Base-by-base conservation (phyloP, 2,329 filamentous ascomycete genomes). In the Exserohilum rostratum region DNA sequence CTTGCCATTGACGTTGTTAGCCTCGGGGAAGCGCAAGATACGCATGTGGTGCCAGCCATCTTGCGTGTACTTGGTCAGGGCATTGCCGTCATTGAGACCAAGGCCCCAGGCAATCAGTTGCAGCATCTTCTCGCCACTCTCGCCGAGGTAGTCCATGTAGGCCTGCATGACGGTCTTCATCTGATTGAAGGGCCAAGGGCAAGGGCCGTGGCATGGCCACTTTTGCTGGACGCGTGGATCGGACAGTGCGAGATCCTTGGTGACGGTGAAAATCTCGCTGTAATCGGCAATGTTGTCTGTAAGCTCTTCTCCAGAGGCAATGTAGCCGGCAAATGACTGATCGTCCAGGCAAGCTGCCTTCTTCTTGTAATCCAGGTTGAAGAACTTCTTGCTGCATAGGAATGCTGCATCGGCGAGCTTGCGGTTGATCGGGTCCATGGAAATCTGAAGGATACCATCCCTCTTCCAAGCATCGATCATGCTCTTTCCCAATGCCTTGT, bases 1-100 rank as follows among this genome's bases (percentile, higher is more conserved):
- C 50, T 82, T 82, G 13, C 79, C 80, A 35, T 82, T 83, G 10
- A 74, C 76, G 9, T 66, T 67, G 48, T 71, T 67, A 2, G 60
- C 60, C 30, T 70, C 58, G 3, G 76, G 76, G 53, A 77, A 78
- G 25, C 80, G 74, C 1, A 83, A 71, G 15, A 81, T 71, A 5
- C 80, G 73, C 72, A 81, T 77, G 57, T 83, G 80, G 53, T 83
- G 80, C 80, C 81, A 83, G 0, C 81, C 81, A 50, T 83, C 81
- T 6, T 74, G 57, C 0, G 79, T 81, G 34, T 78, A 73, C 13
- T 69, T 63, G 5, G 73, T 78, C 18, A 83, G 61, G 17, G 77
- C 74, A 3, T 78, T 76, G 3, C 69, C 44, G 34, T 61, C 56
- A 2, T 76, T 71, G 0, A 82, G 67, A 17, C 68, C 70, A 5